These are phyloP conservation scores for Fraxinus velutina DNA, from an alignment of 305 asterid genomes.

Conservation along the genomic window DNA sequence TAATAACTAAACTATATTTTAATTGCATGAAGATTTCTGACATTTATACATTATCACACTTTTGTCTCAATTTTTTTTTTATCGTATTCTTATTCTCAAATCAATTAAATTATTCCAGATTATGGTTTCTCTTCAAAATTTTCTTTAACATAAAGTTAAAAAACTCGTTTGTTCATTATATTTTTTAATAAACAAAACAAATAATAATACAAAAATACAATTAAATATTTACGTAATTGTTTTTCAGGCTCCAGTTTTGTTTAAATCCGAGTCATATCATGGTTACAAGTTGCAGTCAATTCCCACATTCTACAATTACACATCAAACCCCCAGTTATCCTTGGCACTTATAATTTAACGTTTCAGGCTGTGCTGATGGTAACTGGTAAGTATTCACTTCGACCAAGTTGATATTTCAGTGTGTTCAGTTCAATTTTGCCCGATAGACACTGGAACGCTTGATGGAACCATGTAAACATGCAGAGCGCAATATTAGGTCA, in stretches of 20 bases:
- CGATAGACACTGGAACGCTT: neutral
- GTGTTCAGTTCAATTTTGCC: neutral
- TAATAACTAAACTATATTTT: too few relatives aligned
- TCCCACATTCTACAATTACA: neutral
- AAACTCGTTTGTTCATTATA: too few relatives aligned
- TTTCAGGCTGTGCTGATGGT: neutral
- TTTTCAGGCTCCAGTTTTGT: neutral
- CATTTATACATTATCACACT: too few relatives aligned
- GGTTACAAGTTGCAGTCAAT: neutral
- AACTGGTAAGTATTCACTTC: neutral
- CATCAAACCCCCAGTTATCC: neutral
- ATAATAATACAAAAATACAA: too few relatives aligned
- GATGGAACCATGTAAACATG: neutral
- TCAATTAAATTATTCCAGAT: too few relatives aligned
- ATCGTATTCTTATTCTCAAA: too few relatives aligned
- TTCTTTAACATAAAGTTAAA: too few relatives aligned
- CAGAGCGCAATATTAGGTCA: neutral
- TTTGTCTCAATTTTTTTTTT: too few relatives aligned
- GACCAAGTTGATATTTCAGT: neutral
- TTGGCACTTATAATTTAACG: neutral
- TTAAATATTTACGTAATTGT: neutral
- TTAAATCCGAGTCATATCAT: neutral
- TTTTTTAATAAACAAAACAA: too few relatives aligned
- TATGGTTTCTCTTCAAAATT: too few relatives aligned
- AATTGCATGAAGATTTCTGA: too few relatives aligned